These are phyloP conservation scores for Rhodamnia rubescens DNA, from an alignment of 345 rosid genomes.

Conservation along the genomic window DNA sequence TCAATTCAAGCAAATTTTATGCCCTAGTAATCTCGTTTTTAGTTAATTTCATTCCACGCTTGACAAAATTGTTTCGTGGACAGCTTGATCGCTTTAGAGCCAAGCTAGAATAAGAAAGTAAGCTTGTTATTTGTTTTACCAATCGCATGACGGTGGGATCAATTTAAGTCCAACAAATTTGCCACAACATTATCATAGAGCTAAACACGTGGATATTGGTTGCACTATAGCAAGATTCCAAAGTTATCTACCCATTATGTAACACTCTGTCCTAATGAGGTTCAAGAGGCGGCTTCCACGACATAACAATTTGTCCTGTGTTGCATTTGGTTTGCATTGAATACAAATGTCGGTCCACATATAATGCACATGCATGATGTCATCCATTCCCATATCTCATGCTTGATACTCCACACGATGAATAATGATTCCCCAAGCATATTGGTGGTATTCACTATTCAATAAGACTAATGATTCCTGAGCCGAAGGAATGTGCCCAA, in stretches of 20 bases:
- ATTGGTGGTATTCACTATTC: not conserved
- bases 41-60: fast-evolving
- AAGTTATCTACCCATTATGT: no score
- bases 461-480: not conserved
- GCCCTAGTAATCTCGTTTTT: not conserved
- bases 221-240: not conserved
- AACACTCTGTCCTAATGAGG: not conserved
- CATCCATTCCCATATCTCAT: not conserved
- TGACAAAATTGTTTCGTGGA: not conserved
- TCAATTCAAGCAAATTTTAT: not conserved
- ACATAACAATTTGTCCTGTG: not conserved
- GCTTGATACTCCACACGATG: not conserved
- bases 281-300: not conserved
- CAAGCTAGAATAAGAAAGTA: no score
- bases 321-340: not conserved
- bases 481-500: not conserved
- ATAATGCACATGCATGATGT: not conserved
- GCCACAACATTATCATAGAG: no score
- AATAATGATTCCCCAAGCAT: not conserved
- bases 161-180: no score
- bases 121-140: no score
- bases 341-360: not conserved
- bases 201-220: not conserved
- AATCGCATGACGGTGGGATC: no score
- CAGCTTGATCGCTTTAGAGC: no score